These are phyloP conservation scores for Paecilomyces variotii DNA, from an alignment of 2,329 filamentous ascomycete species.

Conservation along the genomic window DNA sequence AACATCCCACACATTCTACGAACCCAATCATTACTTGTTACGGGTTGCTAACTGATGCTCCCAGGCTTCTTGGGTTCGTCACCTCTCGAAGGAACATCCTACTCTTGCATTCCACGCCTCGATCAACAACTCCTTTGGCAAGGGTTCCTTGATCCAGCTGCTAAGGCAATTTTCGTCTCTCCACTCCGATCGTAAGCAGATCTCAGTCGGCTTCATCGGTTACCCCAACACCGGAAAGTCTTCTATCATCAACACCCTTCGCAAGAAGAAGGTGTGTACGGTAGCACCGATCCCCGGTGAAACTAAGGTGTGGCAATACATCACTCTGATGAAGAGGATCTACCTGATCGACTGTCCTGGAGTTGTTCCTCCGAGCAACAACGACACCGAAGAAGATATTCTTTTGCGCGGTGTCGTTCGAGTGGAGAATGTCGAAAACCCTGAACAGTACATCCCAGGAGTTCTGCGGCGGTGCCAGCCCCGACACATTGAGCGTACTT, in stretches of 20 bases:
- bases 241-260: slow-evolving; percentile 91
- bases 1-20: slow-evolving; percentile 76
- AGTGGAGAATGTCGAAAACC: slow-evolving; percentile 93
- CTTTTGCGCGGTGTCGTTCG: slow-evolving; percentile 84
- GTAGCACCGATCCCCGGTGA: slow-evolving; percentile 93
- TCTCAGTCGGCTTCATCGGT: slow-evolving; percentile 80
- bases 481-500: slow-evolving; percentile 86
- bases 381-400: slow-evolving; percentile 79
- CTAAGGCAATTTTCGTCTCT: slow-evolving; percentile 87
- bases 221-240: slow-evolving; percentile 96
- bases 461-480: slow-evolving; percentile 73
- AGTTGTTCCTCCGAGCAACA: slow-evolving; percentile 81
- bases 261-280: slow-evolving; percentile 88
- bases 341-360: slow-evolving; percentile 96
- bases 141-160: slow-evolving; percentile 85
- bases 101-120: slow-evolving; percentile 91
- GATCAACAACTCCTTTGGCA: slow-evolving; percentile 94
- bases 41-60: slow-evolving; percentile 20
- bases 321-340: slow-evolving; percentile 89
- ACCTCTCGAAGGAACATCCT: slow-evolving; percentile 81
- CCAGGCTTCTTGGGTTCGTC: slow-evolving; percentile 87
- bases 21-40: slow-evolving; percentile 31
- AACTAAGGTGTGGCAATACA: slow-evolving; percentile 97
- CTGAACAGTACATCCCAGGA: slow-evolving; percentile 87
- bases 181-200: slow-evolving; percentile 86